Conservation (phyloP, 306 rosid genomes). For the Trifolium pratense region DNA sequence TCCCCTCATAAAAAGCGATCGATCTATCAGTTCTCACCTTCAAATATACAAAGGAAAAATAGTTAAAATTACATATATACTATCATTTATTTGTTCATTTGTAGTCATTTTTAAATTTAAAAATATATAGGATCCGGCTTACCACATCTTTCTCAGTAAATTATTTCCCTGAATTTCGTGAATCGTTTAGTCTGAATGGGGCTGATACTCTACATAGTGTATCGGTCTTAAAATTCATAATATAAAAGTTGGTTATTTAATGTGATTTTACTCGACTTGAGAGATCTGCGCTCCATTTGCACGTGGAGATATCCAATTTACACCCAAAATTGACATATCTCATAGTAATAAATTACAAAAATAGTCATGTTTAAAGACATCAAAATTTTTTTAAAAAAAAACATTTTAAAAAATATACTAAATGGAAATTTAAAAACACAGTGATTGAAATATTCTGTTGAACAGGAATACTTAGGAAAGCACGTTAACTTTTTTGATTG, state of each 20-base stretch:
- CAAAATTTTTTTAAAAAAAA: constrained; percentile 24
- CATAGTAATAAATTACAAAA: background rate
- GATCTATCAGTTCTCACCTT: constrained; percentile 97
- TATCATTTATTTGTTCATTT: constrained; percentile 33
- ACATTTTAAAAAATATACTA: constrained; percentile 8
- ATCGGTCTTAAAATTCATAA: no score
- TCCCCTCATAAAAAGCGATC: constrained; percentile 80
- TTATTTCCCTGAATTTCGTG: constrained; percentile 96
- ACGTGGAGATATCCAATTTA: no score
- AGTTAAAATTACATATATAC: constrained; percentile 43
- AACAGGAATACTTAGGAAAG: constrained; percentile 46
- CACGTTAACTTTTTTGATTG: constrained; percentile 54
- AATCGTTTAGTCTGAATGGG: constrained; percentile 85
- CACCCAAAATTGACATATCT: no score
- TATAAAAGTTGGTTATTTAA: no score
- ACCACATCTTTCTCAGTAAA: constrained; percentile 99
- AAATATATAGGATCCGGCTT: constrained; percentile 46
- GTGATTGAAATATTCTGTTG: constrained; percentile 51
- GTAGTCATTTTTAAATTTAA: constrained; percentile 27
- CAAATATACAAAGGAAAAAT: constrained; percentile 40
- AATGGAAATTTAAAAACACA: constrained; percentile 7
- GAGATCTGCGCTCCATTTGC: no score
- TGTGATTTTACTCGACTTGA: no score
- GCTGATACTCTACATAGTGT: constrained; percentile 86
- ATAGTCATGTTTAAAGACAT: constrained; percentile 13